Evolutionary conservation across 352 stramenopile genomes (phyloP).

Genomic region (Phytophthora syringae): DNA sequence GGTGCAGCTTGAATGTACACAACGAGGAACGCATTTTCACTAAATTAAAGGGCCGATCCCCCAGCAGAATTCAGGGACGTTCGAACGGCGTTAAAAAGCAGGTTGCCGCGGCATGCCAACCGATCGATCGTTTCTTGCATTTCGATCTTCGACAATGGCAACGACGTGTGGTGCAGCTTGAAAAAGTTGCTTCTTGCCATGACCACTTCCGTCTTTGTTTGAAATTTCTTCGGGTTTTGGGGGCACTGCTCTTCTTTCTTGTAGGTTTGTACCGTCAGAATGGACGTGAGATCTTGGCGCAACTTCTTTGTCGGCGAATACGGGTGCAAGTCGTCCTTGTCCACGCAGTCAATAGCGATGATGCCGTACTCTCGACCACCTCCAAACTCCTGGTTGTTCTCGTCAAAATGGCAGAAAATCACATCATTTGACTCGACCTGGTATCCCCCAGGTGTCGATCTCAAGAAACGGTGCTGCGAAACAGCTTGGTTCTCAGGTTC

Average conservation of each 20-base stretch:
- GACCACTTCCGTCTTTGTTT: conserved; percentile 39
- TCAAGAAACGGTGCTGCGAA: conserved; percentile 34
- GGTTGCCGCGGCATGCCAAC: conserved; percentile 28
- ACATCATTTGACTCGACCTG: conserved; percentile 43
- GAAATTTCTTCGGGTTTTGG: conserved; percentile 15
- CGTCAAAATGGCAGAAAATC: conserved; percentile 34
- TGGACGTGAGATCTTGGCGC: conserved; percentile 41
- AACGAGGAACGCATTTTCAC: too few species aligned
- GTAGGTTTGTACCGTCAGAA: conserved; percentile 31
- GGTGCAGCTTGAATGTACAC: too few species aligned
- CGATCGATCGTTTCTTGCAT: conserved; percentile 39
- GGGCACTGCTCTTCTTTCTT: conserved; percentile 16
- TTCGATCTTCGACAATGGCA: conserved; percentile 31
- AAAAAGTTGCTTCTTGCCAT: conserved; percentile 44
- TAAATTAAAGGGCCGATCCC: not conserved
- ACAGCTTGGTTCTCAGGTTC: conserved; percentile 18
- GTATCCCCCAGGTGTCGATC: conserved; percentile 30
- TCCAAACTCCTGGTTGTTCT: conserved; percentile 31
- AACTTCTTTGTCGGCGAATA: conserved; percentile 35
- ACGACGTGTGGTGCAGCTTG: conserved; percentile 36
- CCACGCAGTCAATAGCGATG: conserved; percentile 40
- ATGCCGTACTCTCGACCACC: conserved; percentile 29
- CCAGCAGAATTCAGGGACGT: conserved; percentile 1
- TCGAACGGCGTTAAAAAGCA: conserved; percentile 33
- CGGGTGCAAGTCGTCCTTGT: conserved; percentile 44